Base-by-base conservation (phyloP, 139 green algal genomes). In the Chlorella sorokiniana region DNA sequence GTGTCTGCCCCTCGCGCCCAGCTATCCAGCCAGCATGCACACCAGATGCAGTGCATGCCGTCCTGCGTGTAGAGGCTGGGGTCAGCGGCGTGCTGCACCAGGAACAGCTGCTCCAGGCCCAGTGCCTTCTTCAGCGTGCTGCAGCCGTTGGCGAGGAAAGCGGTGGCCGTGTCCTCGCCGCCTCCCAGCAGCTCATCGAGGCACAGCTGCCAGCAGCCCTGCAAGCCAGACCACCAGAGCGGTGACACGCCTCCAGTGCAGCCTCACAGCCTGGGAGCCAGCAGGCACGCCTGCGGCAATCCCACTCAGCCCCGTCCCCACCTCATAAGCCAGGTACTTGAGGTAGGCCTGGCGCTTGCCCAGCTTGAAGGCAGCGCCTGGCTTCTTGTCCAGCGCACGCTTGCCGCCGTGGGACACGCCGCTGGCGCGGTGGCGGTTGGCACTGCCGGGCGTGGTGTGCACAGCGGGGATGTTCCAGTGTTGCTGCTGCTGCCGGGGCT, bases 311-410 rank as follows among this genome's bases (percentile, higher is more conserved):
- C 16, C 16, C 18, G 22, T 6, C 56, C 83, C 3, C 64, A 85
- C 86, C 69, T 92, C 89, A 54, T 92, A 91, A 0, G 89, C 89
- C 68, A 92, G 70, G 62, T 89, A 89, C 25, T 82, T 81, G 33
- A 86, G 67, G 87, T 88, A 92, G 10, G 83, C 89, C 37, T 89
- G 59, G 2, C 84, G 81, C 41, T 88, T 83, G 35, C 76, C 80
- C 54, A 92, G 72, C 71, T 88, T 91, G 54, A 88, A 76, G 25
- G 77, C 81, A 14, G 68, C 84, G 27, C 79, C 84, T 0, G 83
- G 75, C 82, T 86, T 86, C 72, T 79, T 85, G 42, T 80, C 70
- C 65, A 77, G 35, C 29, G 27, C 78, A 9, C 48, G 78, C 65
- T 68, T 76, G 51, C 37, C 68, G 33, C 38, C 63, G 48, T 41